Conservation (phyloP, 345 rosid genomes). For the Aethionema arabicum region DNA sequence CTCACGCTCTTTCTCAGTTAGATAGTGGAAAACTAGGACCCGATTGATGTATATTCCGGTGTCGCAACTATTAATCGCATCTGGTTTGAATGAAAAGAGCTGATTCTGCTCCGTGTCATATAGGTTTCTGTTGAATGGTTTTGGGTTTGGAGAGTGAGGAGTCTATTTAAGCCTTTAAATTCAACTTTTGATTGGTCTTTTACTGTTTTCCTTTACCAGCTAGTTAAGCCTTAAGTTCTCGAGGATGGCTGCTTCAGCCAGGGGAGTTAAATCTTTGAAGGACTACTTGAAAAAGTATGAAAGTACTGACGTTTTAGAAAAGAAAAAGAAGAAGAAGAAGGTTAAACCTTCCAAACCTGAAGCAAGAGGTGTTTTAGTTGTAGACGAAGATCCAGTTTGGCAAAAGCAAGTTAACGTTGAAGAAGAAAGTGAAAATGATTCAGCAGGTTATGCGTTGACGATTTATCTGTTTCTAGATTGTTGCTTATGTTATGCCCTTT, state of each 20-base stretch:
- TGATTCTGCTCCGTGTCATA: background rate
- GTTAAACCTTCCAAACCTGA: conserved; percentile 43
- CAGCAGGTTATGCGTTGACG: conserved; percentile 50
- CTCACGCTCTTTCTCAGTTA: background rate
- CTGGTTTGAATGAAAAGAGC: background rate
- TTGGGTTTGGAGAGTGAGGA: too few relatives aligned
- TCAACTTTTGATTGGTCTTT: conserved; percentile 3
- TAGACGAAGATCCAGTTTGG: conserved; percentile 94
- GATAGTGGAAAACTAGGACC: background rate
- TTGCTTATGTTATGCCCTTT: background rate
- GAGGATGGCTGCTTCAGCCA: conserved; percentile 43
- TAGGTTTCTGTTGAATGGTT: background rate
- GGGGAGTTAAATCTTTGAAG: conserved; percentile 51
- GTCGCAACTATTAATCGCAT: background rate
- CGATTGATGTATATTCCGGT: conserved; percentile 5
- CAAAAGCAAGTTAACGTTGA: conserved; percentile 65
- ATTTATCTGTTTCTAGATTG: background rate
- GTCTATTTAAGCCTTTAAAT: too few relatives aligned
- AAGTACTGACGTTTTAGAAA: conserved; percentile 48
- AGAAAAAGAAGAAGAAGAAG: conserved; percentile 67
- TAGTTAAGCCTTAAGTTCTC: background rate
- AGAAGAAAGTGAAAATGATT: conserved; percentile 62
- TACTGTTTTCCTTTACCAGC: conserved; percentile 5
- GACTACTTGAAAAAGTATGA: conserved; percentile 80
- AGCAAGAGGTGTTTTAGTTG: conserved; percentile 59